A percentile compares a stretch with the other conserved stretches of the same genome.
Evolutionary conservation across 208 protist species (phyloP).

Genomic region (Leishmania tropica): DNA sequence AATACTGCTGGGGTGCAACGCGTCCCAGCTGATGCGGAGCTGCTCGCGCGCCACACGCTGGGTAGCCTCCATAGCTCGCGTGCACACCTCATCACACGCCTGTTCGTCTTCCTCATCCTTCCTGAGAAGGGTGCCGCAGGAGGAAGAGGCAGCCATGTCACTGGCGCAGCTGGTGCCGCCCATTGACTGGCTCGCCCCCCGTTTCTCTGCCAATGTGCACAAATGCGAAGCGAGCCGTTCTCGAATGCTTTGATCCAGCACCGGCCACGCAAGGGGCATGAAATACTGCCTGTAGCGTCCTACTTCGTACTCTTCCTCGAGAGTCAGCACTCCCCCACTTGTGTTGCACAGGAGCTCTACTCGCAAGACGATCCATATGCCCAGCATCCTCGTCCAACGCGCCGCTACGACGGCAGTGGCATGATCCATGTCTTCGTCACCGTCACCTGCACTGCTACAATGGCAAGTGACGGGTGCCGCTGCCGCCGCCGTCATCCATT

Average conservation of each 20-base stretch:
- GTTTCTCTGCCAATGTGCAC: background rate
- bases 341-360: background rate
- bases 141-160: background rate
- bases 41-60: conserved; percentile 33
- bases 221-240: background rate
- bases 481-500: conserved; percentile 4
- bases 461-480: background rate
- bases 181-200: background rate
- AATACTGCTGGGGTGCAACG: conserved; percentile 36
- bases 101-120: conserved; percentile 13
- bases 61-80: conserved; percentile 7
- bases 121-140: background rate
- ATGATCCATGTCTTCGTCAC: background rate
- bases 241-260: background rate
- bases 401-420: background rate
- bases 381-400: conserved; percentile 10
- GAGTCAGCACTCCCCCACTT: background rate
- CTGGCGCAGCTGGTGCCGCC: background rate
- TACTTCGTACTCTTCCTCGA: background rate
- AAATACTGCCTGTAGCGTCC: conserved; percentile 17
- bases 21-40: conserved; percentile 61
- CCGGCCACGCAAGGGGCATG: conserved; percentile 14
- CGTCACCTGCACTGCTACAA: background rate
- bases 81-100: conserved; percentile 11
- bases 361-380: conserved; percentile 15